Evolutionary conservation across 768 basidiomycete genomes (phyloP).

Genomic region (Amanita molliuscula): DNA sequence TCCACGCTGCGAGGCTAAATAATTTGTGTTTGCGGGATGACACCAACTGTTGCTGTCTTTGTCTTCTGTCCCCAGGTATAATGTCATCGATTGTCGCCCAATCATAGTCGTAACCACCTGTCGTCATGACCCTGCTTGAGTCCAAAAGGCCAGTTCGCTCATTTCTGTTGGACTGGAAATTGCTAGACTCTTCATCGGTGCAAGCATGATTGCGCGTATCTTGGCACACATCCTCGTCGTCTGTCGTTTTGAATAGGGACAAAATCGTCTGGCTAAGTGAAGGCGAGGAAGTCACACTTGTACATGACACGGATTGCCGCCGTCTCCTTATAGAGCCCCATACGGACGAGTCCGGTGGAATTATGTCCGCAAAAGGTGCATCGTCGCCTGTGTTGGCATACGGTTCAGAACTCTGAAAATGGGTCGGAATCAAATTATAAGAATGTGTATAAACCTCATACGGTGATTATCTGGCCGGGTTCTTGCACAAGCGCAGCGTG

Average conservation of each 20-base stretch:
- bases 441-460: too few relatives aligned
- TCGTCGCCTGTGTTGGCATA: background rate
- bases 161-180: constrained; percentile 14
- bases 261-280: constrained; percentile 61
- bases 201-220: constrained; percentile 23
- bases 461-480: background rate
- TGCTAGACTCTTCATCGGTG: constrained; percentile 23
- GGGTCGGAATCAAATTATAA: background rate
- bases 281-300: constrained; percentile 48
- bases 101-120: background rate
- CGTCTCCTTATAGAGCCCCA: constrained; percentile 15
- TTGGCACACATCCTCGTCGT: constrained; percentile 30
- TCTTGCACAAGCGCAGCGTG: background rate
- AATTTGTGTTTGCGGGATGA: background rate
- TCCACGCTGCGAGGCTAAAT: constrained; percentile 21
- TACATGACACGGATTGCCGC: constrained; percentile 46
- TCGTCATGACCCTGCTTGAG: background rate
- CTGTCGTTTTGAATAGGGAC: constrained; percentile 54
- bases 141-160: background rate
- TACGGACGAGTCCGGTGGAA: background rate
- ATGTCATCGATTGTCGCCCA: background rate
- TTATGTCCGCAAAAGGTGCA: background rate
- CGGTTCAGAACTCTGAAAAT: background rate
- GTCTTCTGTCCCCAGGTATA: background rate
- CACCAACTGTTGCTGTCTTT: background rate